Evolutionary conservation across 2,329 filamentous ascomycete species (phyloP).

Genomic region (Colletotrichum aenigma): DNA sequence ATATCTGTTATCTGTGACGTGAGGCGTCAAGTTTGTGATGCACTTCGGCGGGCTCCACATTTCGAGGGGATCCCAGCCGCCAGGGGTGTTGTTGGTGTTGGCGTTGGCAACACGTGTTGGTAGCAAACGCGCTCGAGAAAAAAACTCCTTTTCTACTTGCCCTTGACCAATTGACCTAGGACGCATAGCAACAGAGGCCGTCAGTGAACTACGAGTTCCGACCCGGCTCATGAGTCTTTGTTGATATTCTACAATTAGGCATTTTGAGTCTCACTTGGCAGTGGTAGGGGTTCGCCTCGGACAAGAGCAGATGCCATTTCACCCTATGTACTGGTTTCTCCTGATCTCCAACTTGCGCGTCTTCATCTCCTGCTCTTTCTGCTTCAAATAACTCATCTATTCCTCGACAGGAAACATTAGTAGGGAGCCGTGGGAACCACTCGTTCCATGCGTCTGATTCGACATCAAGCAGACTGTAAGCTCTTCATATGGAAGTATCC

Average conservation of each 20-base stretch:
- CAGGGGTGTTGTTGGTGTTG: background rate
- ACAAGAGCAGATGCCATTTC: background rate
- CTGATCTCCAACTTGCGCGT: background rate
- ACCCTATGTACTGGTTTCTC: background rate
- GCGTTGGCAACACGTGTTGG: background rate
- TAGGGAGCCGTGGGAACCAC: background rate
- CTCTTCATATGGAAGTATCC: fast-evolving
- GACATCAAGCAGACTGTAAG: background rate
- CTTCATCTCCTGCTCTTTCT: background rate
- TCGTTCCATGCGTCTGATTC: fast-evolving
- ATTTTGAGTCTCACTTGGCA: background rate
- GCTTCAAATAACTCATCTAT: fast-evolving
- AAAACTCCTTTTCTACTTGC: background rate
- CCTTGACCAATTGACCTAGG: background rate
- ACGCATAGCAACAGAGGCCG: background rate
- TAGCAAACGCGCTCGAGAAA: background rate
- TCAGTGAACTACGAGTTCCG: background rate
- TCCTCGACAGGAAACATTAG: background rate
- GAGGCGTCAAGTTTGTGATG: background rate
- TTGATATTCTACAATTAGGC: background rate
- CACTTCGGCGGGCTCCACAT: background rate
- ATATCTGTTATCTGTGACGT: background rate
- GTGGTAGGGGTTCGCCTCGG: background rate
- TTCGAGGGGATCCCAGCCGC: background rate
- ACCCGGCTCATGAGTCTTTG: background rate